Percentiles rank a stretch among this genome's conserved stretches.
Conservation (phyloP, 2,329 filamentous ascomycete genomes). For the Trichoderma semiorbis region DNA sequence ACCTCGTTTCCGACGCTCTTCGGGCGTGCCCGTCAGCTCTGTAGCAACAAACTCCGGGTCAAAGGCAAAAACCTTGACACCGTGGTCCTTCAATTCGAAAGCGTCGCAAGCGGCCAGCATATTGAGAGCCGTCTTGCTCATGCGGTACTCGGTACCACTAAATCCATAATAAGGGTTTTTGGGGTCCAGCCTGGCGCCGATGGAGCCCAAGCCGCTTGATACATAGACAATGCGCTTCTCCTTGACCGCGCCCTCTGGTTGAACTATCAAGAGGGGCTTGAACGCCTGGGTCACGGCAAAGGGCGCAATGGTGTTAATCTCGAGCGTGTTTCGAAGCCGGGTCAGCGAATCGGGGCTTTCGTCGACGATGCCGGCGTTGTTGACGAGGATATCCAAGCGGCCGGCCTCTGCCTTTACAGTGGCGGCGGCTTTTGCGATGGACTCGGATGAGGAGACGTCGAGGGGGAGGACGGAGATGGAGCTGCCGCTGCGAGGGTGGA, state of each 20-base stretch:
- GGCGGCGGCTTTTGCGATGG: conserved; percentile 22
- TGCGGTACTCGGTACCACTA: conserved; percentile 27
- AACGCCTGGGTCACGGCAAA: conserved; percentile 30
- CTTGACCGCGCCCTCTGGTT: conserved; percentile 16
- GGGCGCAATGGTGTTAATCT: conserved; percentile 37
- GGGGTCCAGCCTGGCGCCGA: conserved; percentile 24
- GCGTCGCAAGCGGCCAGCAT: conserved; percentile 31
- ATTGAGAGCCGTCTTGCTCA: conserved; percentile 38
- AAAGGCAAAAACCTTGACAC: conserved; percentile 32
- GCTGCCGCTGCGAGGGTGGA: conserved; percentile 54
- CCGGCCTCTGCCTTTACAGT: conserved; percentile 26
- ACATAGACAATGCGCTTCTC: conserved; percentile 32
- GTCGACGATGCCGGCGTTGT: conserved; percentile 40
- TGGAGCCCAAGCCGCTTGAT: conserved; percentile 33
- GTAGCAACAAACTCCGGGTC: conserved; percentile 35
- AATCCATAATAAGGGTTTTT: not conserved
- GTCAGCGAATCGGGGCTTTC: conserved; percentile 34
- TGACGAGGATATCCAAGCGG: conserved; percentile 36
- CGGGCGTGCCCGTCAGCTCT: conserved; percentile 28
- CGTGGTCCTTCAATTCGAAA: conserved; percentile 27
- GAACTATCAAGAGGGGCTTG: conserved; percentile 31
- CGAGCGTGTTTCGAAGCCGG: conserved; percentile 37
- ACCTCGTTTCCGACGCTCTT: conserved; percentile 14
- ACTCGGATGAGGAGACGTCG: conserved; percentile 25
- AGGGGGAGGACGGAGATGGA: conserved; percentile 44